Base-by-base conservation (phyloP, 2,329 filamentous ascomycete genomes). In the Pseudogymnoascus sp. region DNA sequence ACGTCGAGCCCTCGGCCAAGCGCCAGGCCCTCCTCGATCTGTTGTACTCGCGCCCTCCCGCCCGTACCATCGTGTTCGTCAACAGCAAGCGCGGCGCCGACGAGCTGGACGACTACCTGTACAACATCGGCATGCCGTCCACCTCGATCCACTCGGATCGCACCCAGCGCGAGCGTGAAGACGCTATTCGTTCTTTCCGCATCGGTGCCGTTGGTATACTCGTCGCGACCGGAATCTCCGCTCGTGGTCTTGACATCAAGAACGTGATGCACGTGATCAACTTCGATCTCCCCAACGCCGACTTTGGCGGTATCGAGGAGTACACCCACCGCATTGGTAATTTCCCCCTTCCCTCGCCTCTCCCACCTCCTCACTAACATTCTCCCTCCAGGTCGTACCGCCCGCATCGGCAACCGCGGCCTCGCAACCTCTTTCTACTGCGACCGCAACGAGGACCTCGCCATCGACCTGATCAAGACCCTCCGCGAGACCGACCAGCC, bases 181-280 rank as follows among this genome's bases (percentile, higher is more conserved):
- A 96, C 71, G 88, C 93, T 1, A 82, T 97, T 86, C 86, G 92
- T 68, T 82, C 88, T 1, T 97, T 97, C 81, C 87, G 89, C 18
- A 79, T 77, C 18, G 93, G 89, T 1, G 82, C 81, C 33, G 80
- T 82, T 8, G 92, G 93, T 0, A 89, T 99, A 61, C 75, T 99
- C 63, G 84, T 97, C 64, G 86, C 93, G 9, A 97, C 93, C 21
- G 90, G 90, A 58, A 84, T 99, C 60, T 87, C 88, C 60, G 89
- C 91, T 70, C 91, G 94, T 68, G 94, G 94, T 5, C 86, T 97
- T 35, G 92, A 97, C 68, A 87, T 97, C 36, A 84, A 84, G 63
- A 91, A 94, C 66, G 87, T 97, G 5, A 85, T 87, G 78, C 91
- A 96, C 66, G 89, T 99, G 64, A 87, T 99, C 80, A 97, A 99